Percentiles rank a stretch among this genome's conserved stretches.
Conservation (phyloP, 805 yeast genomes). For the Candida dajiaensis region DNA sequence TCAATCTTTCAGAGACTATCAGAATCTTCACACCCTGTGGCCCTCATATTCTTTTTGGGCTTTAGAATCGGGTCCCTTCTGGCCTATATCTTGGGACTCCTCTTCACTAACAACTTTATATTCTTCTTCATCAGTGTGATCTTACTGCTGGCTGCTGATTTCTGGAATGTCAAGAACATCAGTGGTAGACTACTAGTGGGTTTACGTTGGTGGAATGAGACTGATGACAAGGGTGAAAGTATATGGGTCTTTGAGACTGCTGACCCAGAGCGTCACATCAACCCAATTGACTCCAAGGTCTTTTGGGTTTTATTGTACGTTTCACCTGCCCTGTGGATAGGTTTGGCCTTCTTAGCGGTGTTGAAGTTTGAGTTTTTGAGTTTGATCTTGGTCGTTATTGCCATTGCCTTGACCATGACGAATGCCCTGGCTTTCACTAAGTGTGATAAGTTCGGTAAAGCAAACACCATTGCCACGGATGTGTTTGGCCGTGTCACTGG, state of each 20-base stretch:
- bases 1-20: constrained; percentile 42
- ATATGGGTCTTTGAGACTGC: constrained; percentile 86
- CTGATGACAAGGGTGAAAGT: constrained; percentile 42
- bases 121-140: constrained; percentile 75
- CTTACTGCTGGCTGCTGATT: constrained; percentile 77
- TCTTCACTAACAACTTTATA: constrained; percentile 62
- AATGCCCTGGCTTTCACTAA: constrained; percentile 87
- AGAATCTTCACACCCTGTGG: constrained; percentile 82
- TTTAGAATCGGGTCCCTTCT: constrained; percentile 60
- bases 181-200: constrained; percentile 89
- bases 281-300: constrained; percentile 85
- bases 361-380: constrained; percentile 70
- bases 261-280: constrained; percentile 63
- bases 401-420: constrained; percentile 66
- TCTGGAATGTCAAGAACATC: constrained; percentile 90
- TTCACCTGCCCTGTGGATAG: constrained; percentile 71
- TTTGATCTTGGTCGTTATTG: constrained; percentile 57
- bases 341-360: constrained; percentile 70
- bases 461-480: constrained; percentile 57
- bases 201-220: constrained; percentile 95
- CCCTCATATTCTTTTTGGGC: constrained; percentile 55
- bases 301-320: constrained; percentile 80
- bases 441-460: constrained; percentile 89
- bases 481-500: constrained; percentile 50
- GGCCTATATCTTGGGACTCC: constrained; percentile 63